Percentiles rank a stretch among this genome's conserved stretches.
Conservation (phyloP, 2,329 filamentous ascomycete genomes). For the Emergomyces africanus region DNA sequence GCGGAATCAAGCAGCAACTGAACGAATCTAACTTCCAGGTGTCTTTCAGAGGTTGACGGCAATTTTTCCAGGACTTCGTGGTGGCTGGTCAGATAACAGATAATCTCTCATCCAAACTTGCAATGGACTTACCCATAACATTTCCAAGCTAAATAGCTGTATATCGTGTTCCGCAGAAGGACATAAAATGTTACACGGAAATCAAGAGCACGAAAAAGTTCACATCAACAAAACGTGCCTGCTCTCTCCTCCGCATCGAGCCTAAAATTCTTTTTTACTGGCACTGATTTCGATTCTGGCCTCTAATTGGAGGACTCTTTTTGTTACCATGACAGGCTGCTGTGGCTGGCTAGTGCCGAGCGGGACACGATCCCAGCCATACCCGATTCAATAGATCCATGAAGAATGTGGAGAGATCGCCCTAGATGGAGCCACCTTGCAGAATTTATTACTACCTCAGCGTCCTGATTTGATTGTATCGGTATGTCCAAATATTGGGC, state of each 20-base stretch:
- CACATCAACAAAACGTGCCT: neutral
- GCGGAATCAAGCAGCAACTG: constrained; percentile 15
- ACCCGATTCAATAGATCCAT: neutral
- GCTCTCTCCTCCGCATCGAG: neutral
- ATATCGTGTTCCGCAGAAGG: neutral
- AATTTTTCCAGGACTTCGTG: constrained; percentile 1
- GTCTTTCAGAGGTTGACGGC: neutral
- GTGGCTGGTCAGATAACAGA: neutral
- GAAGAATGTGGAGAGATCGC: neutral
- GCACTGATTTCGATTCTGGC: neutral
- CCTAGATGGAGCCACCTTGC: neutral
- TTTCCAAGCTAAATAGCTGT: no score
- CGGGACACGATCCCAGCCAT: neutral
- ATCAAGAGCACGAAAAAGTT: no score
- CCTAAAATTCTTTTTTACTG: neutral
- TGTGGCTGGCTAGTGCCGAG: neutral
- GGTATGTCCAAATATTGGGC: neutral
- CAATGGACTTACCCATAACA: no score
- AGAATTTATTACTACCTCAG: neutral
- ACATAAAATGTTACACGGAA: neutral
- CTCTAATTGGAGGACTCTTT: neutral
- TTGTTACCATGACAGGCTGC: no score
- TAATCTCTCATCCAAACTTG: no score
- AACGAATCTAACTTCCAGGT: no score
- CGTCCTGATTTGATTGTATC: neutral